A percentile compares a stretch with the other conserved stretches of the same genome.
phyloP scores from a whole-genome alignment of 2,329 filamentous ascomycete species.

The Grosmannia serpens region DNA sequence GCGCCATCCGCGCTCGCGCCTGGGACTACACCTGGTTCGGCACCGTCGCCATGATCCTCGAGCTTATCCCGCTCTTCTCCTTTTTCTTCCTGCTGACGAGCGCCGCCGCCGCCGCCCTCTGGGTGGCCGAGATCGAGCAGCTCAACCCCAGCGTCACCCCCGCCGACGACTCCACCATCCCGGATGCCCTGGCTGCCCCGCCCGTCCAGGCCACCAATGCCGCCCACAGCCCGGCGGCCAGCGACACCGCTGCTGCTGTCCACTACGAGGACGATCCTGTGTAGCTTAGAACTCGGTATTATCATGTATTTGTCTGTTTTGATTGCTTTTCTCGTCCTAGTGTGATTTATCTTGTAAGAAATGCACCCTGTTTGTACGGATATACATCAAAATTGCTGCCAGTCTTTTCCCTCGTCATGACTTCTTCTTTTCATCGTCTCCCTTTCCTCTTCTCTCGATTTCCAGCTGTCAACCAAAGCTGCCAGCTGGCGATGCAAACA shows the following conservation, averaged over 20 bases:
- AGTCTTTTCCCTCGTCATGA: too few relatives aligned
- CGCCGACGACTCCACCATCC: neutral
- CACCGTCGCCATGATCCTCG: constrained; percentile 59
- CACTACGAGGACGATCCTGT: constrained; percentile 18
- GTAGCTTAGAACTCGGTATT: neutral
- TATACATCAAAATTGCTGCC: too few relatives aligned
- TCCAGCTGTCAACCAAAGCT: too few relatives aligned
- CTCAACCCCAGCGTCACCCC: neutral
- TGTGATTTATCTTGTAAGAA: neutral
- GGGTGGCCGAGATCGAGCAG: constrained; percentile 66
- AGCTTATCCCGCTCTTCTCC: constrained; percentile 81
- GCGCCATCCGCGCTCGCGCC: constrained; percentile 52
- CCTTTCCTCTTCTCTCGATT: too few relatives aligned
- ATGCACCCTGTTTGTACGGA: too few relatives aligned
- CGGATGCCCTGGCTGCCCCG: constrained; percentile 34
- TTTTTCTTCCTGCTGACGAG: constrained; percentile 91
- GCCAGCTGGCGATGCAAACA: neutral
- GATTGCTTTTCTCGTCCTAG: neutral
- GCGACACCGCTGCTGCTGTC: neutral
- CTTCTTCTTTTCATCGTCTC: too few relatives aligned
- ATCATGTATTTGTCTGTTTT: neutral
- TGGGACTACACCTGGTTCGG: constrained; percentile 95
- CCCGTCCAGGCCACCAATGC: constrained; percentile 37
- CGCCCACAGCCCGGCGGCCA: constrained; percentile 24
- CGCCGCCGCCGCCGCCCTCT: constrained; percentile 72